A percentile compares a stretch with the other conserved stretches of the same genome.
Evolutionary conservation across 805 yeast species (phyloP).

Genomic region (Candida wancherniae): DNA sequence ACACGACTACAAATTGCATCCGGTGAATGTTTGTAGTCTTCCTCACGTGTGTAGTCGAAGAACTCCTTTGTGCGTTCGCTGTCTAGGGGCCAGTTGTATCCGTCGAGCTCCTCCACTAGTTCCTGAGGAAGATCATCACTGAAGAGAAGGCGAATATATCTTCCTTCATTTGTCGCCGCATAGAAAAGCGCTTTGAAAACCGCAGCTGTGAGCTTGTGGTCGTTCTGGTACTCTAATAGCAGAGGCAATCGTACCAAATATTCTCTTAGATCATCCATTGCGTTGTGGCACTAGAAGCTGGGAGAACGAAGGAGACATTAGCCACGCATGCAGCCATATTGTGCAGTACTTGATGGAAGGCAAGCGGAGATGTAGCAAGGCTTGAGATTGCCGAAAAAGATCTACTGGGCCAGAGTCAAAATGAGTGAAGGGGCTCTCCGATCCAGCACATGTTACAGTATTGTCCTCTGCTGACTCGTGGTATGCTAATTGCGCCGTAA

Average conservation of each 20-base stretch:
- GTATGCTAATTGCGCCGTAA: too few species aligned
- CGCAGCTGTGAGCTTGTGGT: slow-evolving; percentile 9
- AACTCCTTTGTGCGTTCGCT: slow-evolving; percentile 4
- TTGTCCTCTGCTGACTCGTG: too few species aligned
- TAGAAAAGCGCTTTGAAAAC: slow-evolving; percentile 28
- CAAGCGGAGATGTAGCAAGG: too few species aligned
- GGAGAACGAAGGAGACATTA: too few species aligned
- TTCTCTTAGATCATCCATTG: slow-evolving; percentile 4
- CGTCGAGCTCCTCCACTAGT: slow-evolving; percentile 1
- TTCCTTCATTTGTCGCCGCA: slow-evolving; percentile 19
- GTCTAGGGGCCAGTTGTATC: slow-evolving; percentile 4
- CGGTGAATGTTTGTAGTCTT: slow-evolving; percentile 38
- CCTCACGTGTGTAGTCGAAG: slow-evolving; percentile 3
- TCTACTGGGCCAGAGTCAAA: too few species aligned
- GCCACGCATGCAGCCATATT: too few species aligned
- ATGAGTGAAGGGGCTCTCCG: too few species aligned
- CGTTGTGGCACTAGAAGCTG: too few species aligned
- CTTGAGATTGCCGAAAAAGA: too few species aligned
- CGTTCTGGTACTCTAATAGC: slow-evolving; percentile 5
- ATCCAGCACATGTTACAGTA: too few species aligned
- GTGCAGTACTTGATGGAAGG: too few species aligned
- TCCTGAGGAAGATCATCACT: slow-evolving; percentile 2
- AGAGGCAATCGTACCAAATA: slow-evolving; percentile 9
- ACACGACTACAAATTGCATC: slow-evolving; percentile 69
- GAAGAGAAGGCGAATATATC: slow-evolving; percentile 12